Base-by-base conservation (phyloP, 108 stramenopile species). In the Skeletonema grethae region DNA sequence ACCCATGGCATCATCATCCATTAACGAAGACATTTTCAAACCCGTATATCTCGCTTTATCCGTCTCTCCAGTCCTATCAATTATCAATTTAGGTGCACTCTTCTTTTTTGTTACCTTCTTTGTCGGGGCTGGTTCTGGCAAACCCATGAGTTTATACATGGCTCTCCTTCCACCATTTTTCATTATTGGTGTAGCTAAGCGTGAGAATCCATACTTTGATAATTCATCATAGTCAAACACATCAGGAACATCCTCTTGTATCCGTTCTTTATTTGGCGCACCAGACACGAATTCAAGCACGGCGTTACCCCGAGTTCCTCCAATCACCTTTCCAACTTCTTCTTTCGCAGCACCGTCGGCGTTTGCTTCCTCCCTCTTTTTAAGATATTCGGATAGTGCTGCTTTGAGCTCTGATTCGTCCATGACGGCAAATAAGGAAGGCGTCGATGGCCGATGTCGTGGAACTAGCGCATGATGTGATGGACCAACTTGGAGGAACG, bases 181-280 rank as follows among this genome's bases (percentile, higher is more conserved):
- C 92, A 93, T 93, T 55, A 93, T 89, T n/a, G 88, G 84, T 22
- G 85, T 89, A 11, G 75, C 84, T 35, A 93, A 70, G 63, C 78
- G 68, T 55, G 73, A 72, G 65, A 82, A 90, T 11, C 88, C 88
- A 70, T 90, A 90, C 75, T 86, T 89, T 11, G 72, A 71, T 69
- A 93, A 63, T 70, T 93, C 84, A 39, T 85, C 87, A 65, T 93
- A 93, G 61, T 91, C 90, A 76, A 93, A 90, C 3, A 87, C 76
- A 63, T 89, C 85, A 9, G 92, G 85, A 9, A 65, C 75, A 12
- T 74, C 75, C 57, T 91, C 90, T 43, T 88, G 75, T 31, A 91
- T 56, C 32, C 70, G 61, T 67, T 73, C 79, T 69, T 88, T 91
- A 72, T 83, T 86, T 12, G 92, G 92, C 41, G 88, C 81, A 35